Evolutionary conservation across 73 alveolate species (phyloP), one percentile per base, ranked within the genome.

Genomic region (Paramecium primaurelia): DNA sequence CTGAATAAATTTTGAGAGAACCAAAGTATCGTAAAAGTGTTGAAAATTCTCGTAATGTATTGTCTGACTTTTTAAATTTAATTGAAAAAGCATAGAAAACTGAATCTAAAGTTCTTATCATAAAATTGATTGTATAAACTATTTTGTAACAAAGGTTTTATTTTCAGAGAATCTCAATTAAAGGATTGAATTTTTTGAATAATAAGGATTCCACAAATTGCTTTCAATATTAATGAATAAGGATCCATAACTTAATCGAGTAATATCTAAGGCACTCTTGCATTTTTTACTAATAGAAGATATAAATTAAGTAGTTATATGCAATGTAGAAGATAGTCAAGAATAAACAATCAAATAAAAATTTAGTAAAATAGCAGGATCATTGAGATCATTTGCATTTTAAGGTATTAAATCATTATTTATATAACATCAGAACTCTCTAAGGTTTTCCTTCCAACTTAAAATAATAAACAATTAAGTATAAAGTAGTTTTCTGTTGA

Each of bases 141-240:
- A 2, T 26, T 80, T 12, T 26, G 3, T 80, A 80, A 80, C 16
- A 42, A 32, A 80, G 91, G 73, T 80, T 28, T 80, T 80, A 47
- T 80, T 80, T 47, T 80, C 91, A 14, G 91, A 80, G 47, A 80
- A 42, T 12, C 58, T 80, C 75, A 80, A 80, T 80, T 80, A 42
- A 20, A 80, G 73, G 38, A 25, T 80, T 80, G 91, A 80, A 49
- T 80, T 80, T 49, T 80, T 80, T 49, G 91, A 80, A 80, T 47
- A 80, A 80, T 80, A 80, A 80, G 91, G 91, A 49, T 80, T 80
- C 73, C 71, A 49, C 71, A 80, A 49, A 28, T 80, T 80, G 18
- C 75, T 80, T 5, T 49, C 71, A 42, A 80, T 80, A 0, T 44
- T 80, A 20, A 25, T 80, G 71, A 80, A 34, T 14, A 80, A 47